A percentile compares a stretch with the other conserved stretches of the same genome.
These are phyloP conservation scores for Golubevia sp. DNA, from an alignment of 1,284 basidiomycete genomes.

Conservation along the genomic window DNA sequence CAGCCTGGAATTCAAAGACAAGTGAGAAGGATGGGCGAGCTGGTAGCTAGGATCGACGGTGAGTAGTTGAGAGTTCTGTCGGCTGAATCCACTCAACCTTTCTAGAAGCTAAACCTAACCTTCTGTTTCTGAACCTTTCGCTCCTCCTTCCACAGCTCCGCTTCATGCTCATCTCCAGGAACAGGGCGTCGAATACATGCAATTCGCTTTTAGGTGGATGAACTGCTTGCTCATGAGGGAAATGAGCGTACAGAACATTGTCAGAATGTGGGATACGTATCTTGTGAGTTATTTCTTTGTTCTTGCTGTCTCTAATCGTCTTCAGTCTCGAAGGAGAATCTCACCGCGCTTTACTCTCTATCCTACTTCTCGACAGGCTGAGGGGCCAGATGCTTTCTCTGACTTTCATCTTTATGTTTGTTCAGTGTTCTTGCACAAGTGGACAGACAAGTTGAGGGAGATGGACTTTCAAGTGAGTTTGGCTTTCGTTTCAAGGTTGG, in stretches of 20 bases:
- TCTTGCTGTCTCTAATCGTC: neutral
- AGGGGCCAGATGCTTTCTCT: conserved; percentile 56
- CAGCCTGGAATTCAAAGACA: conserved; percentile 59
- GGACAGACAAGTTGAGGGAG: conserved; percentile 40
- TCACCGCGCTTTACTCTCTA: neutral
- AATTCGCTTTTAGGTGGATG: conserved; percentile 61
- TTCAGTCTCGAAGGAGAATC: too few species aligned
- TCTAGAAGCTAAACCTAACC: neutral
- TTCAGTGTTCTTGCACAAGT: conserved; percentile 53
- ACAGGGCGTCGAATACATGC: conserved; percentile 59
- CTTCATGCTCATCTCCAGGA: conserved; percentile 50
- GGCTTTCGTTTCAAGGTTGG: neutral
- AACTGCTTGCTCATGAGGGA: conserved; percentile 62
- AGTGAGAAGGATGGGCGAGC: conserved; percentile 42
- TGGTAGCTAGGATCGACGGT: conserved; percentile 55
- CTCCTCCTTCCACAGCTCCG: conserved; percentile 19
- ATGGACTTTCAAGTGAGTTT: conserved; percentile 54
- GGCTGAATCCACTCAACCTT: too few species aligned
- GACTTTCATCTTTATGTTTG: conserved; percentile 60
- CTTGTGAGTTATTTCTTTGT: conserved; percentile 23
- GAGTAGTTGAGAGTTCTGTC: conserved; percentile 4
- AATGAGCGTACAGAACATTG: conserved; percentile 59
- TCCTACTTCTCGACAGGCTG: conserved; percentile 22
- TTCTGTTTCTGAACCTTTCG: neutral
- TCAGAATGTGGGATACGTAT: conserved; percentile 61